These are phyloP conservation scores for Verticillium dahliae DNA, from an alignment of 2,329 filamentous ascomycete species.

Conservation along the genomic window DNA sequence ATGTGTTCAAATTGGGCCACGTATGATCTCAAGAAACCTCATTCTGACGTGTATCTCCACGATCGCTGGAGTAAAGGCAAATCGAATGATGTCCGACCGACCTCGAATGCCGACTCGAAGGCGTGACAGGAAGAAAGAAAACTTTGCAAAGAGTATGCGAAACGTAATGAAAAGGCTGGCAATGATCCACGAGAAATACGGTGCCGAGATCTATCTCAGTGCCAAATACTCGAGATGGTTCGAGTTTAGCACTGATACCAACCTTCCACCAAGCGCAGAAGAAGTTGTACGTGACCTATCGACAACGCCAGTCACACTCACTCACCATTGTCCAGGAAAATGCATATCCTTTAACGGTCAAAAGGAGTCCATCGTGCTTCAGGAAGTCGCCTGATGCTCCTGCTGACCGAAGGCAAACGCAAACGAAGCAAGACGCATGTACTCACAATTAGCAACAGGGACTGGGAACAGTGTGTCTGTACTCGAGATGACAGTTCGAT, in stretches of 20 bases:
- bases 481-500: too few species aligned
- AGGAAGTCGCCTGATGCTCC: background rate
- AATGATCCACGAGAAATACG: background rate
- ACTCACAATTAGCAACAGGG: too few species aligned
- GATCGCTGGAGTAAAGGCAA: background rate
- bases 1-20: background rate
- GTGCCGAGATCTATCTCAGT: background rate
- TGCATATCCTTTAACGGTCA: background rate
- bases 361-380: background rate
- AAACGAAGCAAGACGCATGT: too few species aligned
- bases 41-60: too few species aligned
- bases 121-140: background rate
- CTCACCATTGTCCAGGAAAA: background rate
- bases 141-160: background rate
- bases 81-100: background rate
- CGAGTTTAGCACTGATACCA: background rate
- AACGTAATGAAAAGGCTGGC: background rate
- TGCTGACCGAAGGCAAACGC: too few species aligned
- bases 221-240: background rate
- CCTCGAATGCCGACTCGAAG: background rate
- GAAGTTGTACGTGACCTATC: background rate
- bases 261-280: background rate
- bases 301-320: background rate
- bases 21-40: too few species aligned
- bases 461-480: too few species aligned